phyloP scores from a whole-genome alignment of 106 monocot genomes.

The Dendrobium nobile region DNA sequence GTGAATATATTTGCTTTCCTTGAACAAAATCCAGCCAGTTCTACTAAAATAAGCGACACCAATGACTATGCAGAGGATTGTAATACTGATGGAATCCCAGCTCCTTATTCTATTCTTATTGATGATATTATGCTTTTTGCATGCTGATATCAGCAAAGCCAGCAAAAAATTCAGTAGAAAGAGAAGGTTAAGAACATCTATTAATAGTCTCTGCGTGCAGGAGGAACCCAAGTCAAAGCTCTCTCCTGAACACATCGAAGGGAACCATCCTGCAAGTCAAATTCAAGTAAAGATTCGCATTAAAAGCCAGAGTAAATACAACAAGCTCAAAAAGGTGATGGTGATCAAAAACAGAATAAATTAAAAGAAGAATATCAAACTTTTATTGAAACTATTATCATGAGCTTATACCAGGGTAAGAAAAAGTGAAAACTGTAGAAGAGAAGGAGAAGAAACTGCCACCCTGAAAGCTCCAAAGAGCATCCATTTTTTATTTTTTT shows the following conservation, averaged over 20 bases:
- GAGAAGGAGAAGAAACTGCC: not conserved
- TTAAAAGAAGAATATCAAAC: too few relatives aligned
- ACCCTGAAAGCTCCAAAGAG: not conserved
- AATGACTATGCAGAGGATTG: not conserved
- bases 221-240: conserved; percentile 1
- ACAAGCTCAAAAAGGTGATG: too few relatives aligned
- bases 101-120: not conserved
- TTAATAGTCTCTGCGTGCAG: conserved; percentile 3
- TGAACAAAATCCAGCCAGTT: not conserved
- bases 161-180: not conserved
- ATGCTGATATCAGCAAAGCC: not conserved
- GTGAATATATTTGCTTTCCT: not conserved
- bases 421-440: not conserved
- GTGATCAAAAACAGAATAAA: too few relatives aligned
- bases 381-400: too few relatives aligned
- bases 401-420: not conserved
- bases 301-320: too few relatives aligned
- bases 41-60: not conserved
- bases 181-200: conserved; percentile 2
- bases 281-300: too few relatives aligned
- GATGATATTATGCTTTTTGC: not conserved
- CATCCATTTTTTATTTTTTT: not conserved
- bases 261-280: conserved; percentile 6
- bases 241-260: not conserved
- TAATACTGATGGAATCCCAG: conserved; percentile 2